Conservation (phyloP, 2,329 filamentous ascomycete species). For the Myriangium duriaei region DNA sequence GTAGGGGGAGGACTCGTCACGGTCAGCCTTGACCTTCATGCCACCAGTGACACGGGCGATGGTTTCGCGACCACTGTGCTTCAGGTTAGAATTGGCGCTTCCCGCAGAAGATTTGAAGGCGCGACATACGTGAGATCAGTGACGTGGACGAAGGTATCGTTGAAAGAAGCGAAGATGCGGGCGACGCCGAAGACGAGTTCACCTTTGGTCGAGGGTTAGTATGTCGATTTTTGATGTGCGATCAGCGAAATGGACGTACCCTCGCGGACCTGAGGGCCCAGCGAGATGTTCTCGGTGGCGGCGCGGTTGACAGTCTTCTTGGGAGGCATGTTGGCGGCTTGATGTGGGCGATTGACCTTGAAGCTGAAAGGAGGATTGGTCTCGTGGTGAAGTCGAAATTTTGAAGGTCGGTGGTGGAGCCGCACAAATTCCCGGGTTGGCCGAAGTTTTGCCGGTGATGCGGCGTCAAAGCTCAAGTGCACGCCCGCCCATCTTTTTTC, state of each 20-base stretch:
- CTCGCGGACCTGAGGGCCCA: constrained; percentile 93
- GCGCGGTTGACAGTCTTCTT: constrained; percentile 76
- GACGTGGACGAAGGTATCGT: constrained; percentile 69
- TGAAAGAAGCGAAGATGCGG: constrained; percentile 83
- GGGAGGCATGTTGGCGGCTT: constrained; percentile 66
- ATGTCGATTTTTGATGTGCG: constrained; percentile 11
- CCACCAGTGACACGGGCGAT: constrained; percentile 99
- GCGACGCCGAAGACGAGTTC: constrained; percentile 97
- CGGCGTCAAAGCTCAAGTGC: constrained; percentile 1
- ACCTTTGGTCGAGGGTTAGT: constrained; percentile 41
- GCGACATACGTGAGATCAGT: constrained; percentile 69
- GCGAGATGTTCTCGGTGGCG: constrained; percentile 91
- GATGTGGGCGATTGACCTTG: constrained; percentile 8
- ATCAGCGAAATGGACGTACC: constrained; percentile 58
- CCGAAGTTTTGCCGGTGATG: constrained; percentile 8
- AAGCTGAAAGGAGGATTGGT: constrained; percentile 6
- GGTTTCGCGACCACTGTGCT: constrained; percentile 88
- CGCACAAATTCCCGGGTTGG: constrained; percentile 4
- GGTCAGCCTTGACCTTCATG: constrained; percentile 99
- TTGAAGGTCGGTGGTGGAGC: constrained; percentile 9
- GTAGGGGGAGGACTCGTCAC: constrained; percentile 99
- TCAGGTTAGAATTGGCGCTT: background rate
- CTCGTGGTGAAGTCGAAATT: constrained; percentile 3
- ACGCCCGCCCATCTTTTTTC: constrained; percentile 7
- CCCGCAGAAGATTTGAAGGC: background rate